A percentile compares a stretch with the other conserved stretches of the same genome.
Evolutionary conservation across 2,329 filamentous ascomycete species (phyloP).

Genomic region (Diaporthe nobilis): DNA sequence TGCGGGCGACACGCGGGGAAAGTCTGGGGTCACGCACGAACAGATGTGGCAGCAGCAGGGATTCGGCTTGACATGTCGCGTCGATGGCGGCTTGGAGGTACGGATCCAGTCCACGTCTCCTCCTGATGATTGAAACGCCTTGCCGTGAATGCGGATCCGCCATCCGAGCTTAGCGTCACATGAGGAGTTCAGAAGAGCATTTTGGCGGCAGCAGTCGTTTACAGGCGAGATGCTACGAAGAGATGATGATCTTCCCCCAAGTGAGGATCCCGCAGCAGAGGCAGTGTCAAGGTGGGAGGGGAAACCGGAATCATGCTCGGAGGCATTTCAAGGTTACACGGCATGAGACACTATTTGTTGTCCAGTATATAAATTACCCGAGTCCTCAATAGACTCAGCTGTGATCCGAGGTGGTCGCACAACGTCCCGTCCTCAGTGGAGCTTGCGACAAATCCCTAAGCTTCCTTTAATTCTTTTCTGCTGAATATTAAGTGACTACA

Average conservation of each 20-base stretch:
- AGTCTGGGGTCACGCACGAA: slow-evolving; percentile 6
- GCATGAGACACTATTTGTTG: not conserved
- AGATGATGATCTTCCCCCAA: not conserved
- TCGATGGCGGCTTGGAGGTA: not conserved
- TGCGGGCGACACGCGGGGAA: slow-evolving; percentile 28
- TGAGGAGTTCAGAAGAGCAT: not conserved
- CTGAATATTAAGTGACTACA: not conserved
- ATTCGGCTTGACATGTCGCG: slow-evolving; percentile 13
- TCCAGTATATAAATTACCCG: slow-evolving; percentile 11
- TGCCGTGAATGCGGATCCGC: slow-evolving; percentile 26
- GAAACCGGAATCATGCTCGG: not conserved
- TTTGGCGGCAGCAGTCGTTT: not conserved
- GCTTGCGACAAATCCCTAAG: not conserved
- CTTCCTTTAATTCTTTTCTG: not conserved
- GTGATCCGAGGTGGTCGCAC: not conserved
- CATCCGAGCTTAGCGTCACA: slow-evolving; percentile 6
- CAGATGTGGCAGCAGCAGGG: not conserved
- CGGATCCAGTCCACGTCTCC: not conserved
- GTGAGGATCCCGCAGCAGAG: not conserved
- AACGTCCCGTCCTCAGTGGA: not conserved
- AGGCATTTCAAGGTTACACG: not conserved
- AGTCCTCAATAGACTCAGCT: not conserved
- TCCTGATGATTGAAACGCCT: not conserved
- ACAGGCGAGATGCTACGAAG: not conserved
- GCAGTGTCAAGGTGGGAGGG: not conserved